A percentile compares a stretch with the other conserved stretches of the same genome.
Conservation (phyloP, 192 early-diverging fungal genomes). For the Backusella sp. region DNA sequence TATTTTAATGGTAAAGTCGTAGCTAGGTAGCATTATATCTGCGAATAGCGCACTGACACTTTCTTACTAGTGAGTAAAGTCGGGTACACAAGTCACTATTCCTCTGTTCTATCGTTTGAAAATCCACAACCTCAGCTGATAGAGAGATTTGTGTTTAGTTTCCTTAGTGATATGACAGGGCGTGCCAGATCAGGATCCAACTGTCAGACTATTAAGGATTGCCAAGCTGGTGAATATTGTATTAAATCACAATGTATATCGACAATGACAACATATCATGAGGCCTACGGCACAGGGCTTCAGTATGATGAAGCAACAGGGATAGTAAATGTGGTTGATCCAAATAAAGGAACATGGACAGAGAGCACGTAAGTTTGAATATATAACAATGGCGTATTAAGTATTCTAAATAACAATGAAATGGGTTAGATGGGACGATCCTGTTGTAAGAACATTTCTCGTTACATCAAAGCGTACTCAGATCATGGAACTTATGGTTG, state of each 20-base stretch:
- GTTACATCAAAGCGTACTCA: slow-evolving; percentile 41
- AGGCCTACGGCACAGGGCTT: slow-evolving; percentile 52
- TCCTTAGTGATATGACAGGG: slow-evolving; percentile 41
- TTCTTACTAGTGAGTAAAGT: slow-evolving; percentile 15
- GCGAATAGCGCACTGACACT: not conserved
- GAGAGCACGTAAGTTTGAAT: slow-evolving; percentile 54
- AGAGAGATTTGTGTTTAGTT: slow-evolving; percentile 48
- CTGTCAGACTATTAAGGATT: slow-evolving; percentile 26
- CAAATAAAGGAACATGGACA: slow-evolving; percentile 45
- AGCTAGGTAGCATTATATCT: not conserved
- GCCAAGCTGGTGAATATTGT: slow-evolving; percentile 40
- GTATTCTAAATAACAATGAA: not conserved
- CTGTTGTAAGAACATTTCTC: slow-evolving; percentile 40
- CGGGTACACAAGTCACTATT: slow-evolving; percentile 43
- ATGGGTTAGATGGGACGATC: slow-evolving; percentile 43
- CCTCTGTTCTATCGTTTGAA: slow-evolving; percentile 41
- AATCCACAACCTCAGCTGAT: slow-evolving; percentile 36
- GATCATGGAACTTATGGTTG: slow-evolving; percentile 41
- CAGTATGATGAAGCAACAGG: slow-evolving; percentile 34
- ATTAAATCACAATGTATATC: slow-evolving; percentile 39
- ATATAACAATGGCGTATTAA: not conserved
- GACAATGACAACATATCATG: slow-evolving; percentile 53
- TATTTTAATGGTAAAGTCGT: slow-evolving; percentile 46
- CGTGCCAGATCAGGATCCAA: slow-evolving; percentile 7
- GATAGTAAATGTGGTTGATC: slow-evolving; percentile 37